These are phyloP conservation scores for Nemania sp. DNA, from an alignment of 2,329 filamentous ascomycete species.

Conservation along the genomic window DNA sequence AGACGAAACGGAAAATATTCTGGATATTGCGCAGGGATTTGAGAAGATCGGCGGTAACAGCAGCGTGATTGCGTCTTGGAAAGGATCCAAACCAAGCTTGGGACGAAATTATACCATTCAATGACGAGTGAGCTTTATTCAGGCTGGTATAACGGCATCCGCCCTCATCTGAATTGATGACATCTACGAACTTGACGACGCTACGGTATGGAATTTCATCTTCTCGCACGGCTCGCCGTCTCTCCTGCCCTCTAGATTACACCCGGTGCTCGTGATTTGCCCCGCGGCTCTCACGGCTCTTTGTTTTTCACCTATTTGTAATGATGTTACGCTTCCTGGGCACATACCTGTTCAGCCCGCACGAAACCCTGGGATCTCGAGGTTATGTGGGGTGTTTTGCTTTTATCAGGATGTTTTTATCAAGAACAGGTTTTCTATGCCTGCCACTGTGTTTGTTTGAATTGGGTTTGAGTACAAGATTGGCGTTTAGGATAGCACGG, in stretches of 20 bases:
- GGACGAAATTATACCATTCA: conserved; percentile 44
- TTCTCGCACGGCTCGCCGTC: conserved; percentile 5
- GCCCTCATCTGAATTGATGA: conserved; percentile 34
- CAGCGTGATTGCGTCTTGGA: conserved; percentile 37
- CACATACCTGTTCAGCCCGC: conserved; percentile 31
- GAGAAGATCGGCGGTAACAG: conserved; percentile 68
- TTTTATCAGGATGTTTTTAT: conserved; percentile 11
- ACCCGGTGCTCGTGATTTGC: conserved; percentile 29
- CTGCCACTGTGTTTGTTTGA: conserved; percentile 5
- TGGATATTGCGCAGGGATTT: conserved; percentile 77
- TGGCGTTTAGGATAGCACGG: conserved; percentile 24
- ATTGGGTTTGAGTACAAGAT: conserved; percentile 13
- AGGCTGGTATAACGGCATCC: conserved; percentile 17
- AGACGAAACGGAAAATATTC: conserved; percentile 62
- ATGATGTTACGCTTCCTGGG: conserved; percentile 25
- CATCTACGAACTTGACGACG: conserved; percentile 28
- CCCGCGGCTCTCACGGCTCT: conserved; percentile 41
- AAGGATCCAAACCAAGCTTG: conserved; percentile 41
- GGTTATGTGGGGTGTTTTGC: conserved; percentile 28
- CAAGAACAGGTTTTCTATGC: background rate
- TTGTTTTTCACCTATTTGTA: conserved; percentile 32
- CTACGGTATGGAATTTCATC: conserved; percentile 12
- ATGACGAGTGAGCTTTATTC: conserved; percentile 6
- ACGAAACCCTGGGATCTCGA: conserved; percentile 26
- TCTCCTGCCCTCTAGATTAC: conserved; percentile 19